Evolutionary conservation across 345 rosid species (phyloP), one percentile per base, ranked within the genome.

Genomic region (Leavenworthia alabamica): DNA sequence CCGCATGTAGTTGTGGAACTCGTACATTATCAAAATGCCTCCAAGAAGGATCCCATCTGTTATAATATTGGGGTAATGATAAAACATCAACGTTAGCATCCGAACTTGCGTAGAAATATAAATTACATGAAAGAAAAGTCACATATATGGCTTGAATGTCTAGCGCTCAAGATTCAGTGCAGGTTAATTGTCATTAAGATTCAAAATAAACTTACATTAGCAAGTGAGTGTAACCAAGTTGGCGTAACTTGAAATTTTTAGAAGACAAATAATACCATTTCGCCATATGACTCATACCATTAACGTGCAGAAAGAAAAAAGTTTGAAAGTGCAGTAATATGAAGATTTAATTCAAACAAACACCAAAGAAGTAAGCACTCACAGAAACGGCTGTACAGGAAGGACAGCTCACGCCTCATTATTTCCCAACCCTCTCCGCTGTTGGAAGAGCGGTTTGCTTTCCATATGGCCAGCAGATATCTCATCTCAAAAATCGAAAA

Each of bases 401-500:
- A 94, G 17, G 96, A 89, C 15, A 93, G 91, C 73, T 93, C 97
- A 8, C 91, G 94, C 82, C 97, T 85, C 97, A 89, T 83, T 63
- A 86, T 82, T 66, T 85, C 99, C 97, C 97, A 93, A 45, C 99
- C 99, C 74, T 89, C 99, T 35, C 99, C 91, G 27, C 75, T 93
- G 77, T 80, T 86, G 82, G 82, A 76, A 56, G 96, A 90, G 67
- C 97, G 82, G 54, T 83, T 82, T 62, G 97, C 97, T 82, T 93
- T 93, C 99, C 99, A 93, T 75, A 89, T 86, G n/a, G 96, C 91
- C 55, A 93, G 94, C 71, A 93, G 97, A 80, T 89, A 89, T 75
- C 97, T 85, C 97, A 89, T 93, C 88, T 93, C 99, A 67, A 93
- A 93, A 32, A 93, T 93, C 40, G 97, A 93, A 72, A 93, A 93